A percentile compares a stretch with the other conserved stretches of the same genome.
Evolutionary conservation across 2,329 filamentous ascomycete genomes (phyloP).

Genomic region (Penicillium sp.): DNA sequence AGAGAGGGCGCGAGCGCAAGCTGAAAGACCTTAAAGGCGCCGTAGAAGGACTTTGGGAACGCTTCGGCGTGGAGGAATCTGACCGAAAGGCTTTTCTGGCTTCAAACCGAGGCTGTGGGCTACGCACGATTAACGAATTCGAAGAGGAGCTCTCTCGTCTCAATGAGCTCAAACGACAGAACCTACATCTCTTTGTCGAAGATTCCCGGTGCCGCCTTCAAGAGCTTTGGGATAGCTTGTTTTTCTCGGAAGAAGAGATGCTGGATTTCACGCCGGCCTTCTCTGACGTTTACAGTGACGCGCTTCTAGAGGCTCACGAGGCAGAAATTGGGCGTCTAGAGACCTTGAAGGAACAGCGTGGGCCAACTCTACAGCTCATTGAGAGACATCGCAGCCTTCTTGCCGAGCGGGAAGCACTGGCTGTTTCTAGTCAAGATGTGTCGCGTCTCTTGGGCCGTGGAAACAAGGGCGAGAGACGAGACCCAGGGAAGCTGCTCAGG

Average conservation of each 20-base stretch:
- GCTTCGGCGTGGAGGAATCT: conserved; percentile 78
- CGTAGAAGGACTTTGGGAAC: conserved; percentile 89
- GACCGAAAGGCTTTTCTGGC: conserved; percentile 87
- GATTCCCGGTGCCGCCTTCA: conserved; percentile 89
- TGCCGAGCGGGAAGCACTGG: conserved; percentile 82
- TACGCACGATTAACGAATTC: conserved; percentile 93
- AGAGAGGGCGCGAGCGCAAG: conserved; percentile 78
- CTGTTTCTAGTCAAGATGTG: conserved; percentile 91
- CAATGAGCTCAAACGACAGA: conserved; percentile 92
- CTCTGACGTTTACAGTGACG: conserved; percentile 95
- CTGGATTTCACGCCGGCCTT: conserved; percentile 96
- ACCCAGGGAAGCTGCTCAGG: conserved; percentile 88
- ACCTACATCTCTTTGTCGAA: conserved; percentile 93
- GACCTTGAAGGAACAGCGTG: conserved; percentile 81
- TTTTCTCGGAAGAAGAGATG: conserved; percentile 98
- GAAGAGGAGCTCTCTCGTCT: conserved; percentile 86
- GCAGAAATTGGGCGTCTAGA: conserved; percentile 84
- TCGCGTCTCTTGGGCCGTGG: conserved; percentile 90
- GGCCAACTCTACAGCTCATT: conserved; percentile 79
- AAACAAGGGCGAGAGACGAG: conserved; percentile 89
- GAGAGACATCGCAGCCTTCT: conserved; percentile 83
- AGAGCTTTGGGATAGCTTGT: conserved; percentile 91
- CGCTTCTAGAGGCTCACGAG: conserved; percentile 91
- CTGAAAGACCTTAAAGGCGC: conserved; percentile 75
- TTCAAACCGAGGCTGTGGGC: conserved; percentile 84